These are phyloP conservation scores for Fomitopsis schrenkii DNA, from an alignment of 1,284 basidiomycete genomes.

Conservation along the genomic window DNA sequence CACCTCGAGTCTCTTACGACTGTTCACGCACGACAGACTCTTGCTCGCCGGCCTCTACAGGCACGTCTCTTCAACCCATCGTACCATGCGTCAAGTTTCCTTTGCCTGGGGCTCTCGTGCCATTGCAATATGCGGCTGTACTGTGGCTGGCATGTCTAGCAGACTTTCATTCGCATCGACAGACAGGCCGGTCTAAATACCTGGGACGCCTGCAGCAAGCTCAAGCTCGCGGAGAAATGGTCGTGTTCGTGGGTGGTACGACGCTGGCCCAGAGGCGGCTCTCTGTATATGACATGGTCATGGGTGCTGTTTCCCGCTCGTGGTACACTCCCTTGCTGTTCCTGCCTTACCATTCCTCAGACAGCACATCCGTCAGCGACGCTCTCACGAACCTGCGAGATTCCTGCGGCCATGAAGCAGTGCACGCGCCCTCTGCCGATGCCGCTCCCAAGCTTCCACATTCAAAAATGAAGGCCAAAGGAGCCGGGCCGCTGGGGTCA, in stretches of 20 bases:
- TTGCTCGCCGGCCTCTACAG: not conserved
- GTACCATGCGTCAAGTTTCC: too few relatives aligned
- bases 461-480: not conserved
- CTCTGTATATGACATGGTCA: not conserved
- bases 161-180: not conserved
- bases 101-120: too few relatives aligned
- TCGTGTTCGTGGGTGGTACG: not conserved
- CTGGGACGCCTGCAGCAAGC: not conserved
- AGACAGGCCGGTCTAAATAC: not conserved
- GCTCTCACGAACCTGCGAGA: constrained; percentile 1
- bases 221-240: not conserved
- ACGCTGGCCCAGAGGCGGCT: not conserved
- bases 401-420: not conserved
- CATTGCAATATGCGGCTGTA: too few relatives aligned
- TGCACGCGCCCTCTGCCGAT: not conserved
- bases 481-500: not conserved
- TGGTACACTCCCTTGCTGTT: not conserved
- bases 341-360: not conserved
- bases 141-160: too few relatives aligned
- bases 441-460: not conserved
- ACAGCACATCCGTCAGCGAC: not conserved
- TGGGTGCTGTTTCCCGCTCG: not conserved
- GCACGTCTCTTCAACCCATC: too few relatives aligned
- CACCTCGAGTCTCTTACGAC: not conserved
- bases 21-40: not conserved